Percentiles rank a stretch among this genome's conserved stretches.
Evolutionary conservation across 768 basidiomycete genomes (phyloP).

Genomic region (Pleurotus salmoneostramineus): DNA sequence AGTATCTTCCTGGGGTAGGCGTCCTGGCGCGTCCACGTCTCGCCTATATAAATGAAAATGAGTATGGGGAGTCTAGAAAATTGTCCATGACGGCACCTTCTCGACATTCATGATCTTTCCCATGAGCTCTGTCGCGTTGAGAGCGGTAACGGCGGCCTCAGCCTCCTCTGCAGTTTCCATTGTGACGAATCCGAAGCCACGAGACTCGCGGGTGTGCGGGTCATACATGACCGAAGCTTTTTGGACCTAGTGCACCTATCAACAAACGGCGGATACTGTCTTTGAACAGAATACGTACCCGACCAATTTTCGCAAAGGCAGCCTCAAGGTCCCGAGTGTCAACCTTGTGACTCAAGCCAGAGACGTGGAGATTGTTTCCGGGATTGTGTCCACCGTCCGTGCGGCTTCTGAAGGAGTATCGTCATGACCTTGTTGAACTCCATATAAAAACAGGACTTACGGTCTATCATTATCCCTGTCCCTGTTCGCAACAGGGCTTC

Average conservation of each 20-base stretch:
- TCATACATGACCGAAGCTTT: conserved; percentile 73
- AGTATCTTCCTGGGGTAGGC: conserved; percentile 93
- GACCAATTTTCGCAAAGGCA: conserved; percentile 84
- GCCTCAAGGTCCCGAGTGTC: conserved; percentile 88
- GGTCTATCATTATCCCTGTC: conserved; percentile 47
- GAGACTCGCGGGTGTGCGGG: conserved; percentile 64
- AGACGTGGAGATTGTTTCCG: conserved; percentile 64
- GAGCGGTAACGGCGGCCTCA: conserved; percentile 81
- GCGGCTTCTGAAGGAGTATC: conserved; percentile 23
- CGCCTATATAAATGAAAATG: conserved; percentile 43
- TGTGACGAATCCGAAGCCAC: conserved; percentile 80
- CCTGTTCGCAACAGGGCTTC: conserved; percentile 52
- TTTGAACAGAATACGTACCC: conserved; percentile 42
- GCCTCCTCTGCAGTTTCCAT: conserved; percentile 78
- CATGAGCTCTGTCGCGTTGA: conserved; percentile 81
- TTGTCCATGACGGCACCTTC: conserved; percentile 46
- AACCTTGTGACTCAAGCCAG: conserved; percentile 50
- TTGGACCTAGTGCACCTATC: conserved; percentile 45
- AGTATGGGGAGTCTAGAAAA: background rate
- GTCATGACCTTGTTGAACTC: conserved; percentile 14
- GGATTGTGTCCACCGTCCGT: conserved; percentile 58
- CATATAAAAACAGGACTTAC: conserved; percentile 33
- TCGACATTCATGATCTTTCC: conserved; percentile 89
- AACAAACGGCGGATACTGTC: background rate
- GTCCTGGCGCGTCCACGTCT: conserved; percentile 87